Evolutionary conservation across 2,329 filamentous ascomycete genomes (phyloP), one percentile per base, ranked within the genome.

Genomic region (Aspergillus quadrilineatus): DNA sequence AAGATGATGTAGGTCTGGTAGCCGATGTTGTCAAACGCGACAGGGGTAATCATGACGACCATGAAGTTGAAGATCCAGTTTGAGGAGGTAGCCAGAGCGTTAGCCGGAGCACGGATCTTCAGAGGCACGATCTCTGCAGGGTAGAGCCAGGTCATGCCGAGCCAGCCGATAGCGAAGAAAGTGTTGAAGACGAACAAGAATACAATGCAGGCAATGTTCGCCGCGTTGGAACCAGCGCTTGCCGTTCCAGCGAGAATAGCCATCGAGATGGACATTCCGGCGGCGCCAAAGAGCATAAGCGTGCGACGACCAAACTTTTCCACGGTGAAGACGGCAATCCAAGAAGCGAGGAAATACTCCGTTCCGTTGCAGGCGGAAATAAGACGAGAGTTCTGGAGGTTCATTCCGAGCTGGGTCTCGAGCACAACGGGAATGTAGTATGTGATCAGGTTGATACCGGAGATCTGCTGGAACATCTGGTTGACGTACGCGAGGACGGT

Each of bases 251-350:
- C 75, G 4, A 81, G 67, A 26, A 90, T 79, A 2, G 85, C 81
- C 88, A 90, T 90, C 50, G 83, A 85, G 1, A 80, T 67, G 37
- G 84, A 84, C 76, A 87, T 85, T 0, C 85, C 85, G 34, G 82
- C 74, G 0, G 85, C 84, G 52, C 88, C 88, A 60, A 89, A 57
- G 14, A 59, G 50, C 36, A 59, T 41, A 17, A 59, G 47, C 3
- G 50, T 49, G 36, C 55, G 54, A 52, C 55, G 57, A 15, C 57
- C 50, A 39, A 57, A 59, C 10, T 46, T 44, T 10, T 56, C 57
- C 30, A 59, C 56, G 9, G 77, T 75, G 59, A 80, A 80, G 32
- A 82, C 74, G 2, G 79, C 75, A 26, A 82, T 67, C 68, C 75
- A 76, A 1, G 79, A 81, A 1, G 79, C 79, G 26, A 80, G 51